Conservation (phyloP, 2,329 filamentous ascomycete species). For the Thelonectria rubi region DNA sequence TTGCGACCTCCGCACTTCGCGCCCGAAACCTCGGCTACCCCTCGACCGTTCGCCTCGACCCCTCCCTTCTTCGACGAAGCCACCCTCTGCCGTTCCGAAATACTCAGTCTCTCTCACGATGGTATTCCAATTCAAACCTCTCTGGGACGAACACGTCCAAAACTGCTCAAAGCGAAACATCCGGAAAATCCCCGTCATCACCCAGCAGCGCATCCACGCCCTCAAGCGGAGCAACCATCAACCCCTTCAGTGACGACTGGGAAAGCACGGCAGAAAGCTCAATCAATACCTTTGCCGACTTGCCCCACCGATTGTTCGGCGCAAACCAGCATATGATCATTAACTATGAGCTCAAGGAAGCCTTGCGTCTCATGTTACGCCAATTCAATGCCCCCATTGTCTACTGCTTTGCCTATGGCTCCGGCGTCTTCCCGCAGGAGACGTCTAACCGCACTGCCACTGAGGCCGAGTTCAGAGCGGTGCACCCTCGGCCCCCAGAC, state of each 20-base stretch:
- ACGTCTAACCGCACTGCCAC: slow-evolving; percentile 62
- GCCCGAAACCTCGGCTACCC: slow-evolving; percentile 33
- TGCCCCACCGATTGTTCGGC: slow-evolving; percentile 72
- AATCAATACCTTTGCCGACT: slow-evolving; percentile 55
- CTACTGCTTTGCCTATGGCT: slow-evolving; percentile 97
- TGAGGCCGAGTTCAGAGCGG: slow-evolving; percentile 65
- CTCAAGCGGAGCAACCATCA: slow-evolving; percentile 42
- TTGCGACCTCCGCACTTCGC: slow-evolving; percentile 28
- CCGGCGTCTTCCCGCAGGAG: slow-evolving; percentile 91
- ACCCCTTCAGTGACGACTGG: slow-evolving; percentile 54
- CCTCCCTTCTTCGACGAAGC: slow-evolving; percentile 20
- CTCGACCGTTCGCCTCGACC: slow-evolving; percentile 24
- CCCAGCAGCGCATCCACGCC: slow-evolving; percentile 32
- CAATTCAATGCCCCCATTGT: slow-evolving; percentile 92
- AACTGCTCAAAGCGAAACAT: slow-evolving; percentile 26
- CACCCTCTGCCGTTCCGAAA: slow-evolving; percentile 17
- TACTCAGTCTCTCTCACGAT: slow-evolving; percentile 25
- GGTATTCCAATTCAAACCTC: slow-evolving; percentile 34
- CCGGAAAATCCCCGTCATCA: slow-evolving; percentile 17
- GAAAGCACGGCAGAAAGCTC: slow-evolving; percentile 54
- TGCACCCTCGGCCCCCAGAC: slow-evolving; percentile 83
- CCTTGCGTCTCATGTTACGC: slow-evolving; percentile 85
- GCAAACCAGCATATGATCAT: slow-evolving; percentile 97
- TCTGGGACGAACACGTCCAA: slow-evolving; percentile 7
- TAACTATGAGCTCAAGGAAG: slow-evolving; percentile 94